These are phyloP conservation scores for Arctostaphylos glauca DNA, from an alignment of 148 eudicot species.

Conservation along the genomic window DNA sequence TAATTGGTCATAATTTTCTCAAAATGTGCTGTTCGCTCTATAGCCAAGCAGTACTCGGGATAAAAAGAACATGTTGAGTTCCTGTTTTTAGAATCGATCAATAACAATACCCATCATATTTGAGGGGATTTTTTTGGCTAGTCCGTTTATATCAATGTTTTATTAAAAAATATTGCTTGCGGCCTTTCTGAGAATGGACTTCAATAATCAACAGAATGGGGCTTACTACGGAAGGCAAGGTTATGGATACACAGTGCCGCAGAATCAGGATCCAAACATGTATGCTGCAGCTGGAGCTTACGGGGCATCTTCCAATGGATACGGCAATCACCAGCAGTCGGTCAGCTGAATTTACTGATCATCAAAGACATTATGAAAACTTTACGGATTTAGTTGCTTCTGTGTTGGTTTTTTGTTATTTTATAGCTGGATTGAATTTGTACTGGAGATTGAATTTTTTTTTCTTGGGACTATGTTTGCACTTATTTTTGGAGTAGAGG, in stretches of 20 bases:
- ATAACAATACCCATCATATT: background rate
- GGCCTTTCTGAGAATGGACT: background rate
- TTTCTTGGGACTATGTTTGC: background rate
- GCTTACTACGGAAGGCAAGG: slow-evolving; percentile 14
- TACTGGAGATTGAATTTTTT: background rate
- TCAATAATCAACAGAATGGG: slow-evolving; percentile 8
- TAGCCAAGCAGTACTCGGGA: background rate
- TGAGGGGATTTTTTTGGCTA: background rate
- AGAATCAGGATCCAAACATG: slow-evolving; percentile 10
- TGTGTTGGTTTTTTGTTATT: background rate
- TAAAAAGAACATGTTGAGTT: background rate
- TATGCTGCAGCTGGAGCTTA: slow-evolving; percentile 23
- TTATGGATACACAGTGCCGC: slow-evolving; percentile 1
- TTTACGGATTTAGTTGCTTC: slow-evolving; percentile 1
- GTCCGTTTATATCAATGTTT: background rate
- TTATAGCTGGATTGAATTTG: background rate
- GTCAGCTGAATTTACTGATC: slow-evolving; percentile 27
- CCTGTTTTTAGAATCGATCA: background rate
- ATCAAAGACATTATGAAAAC: background rate
- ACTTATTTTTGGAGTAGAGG: background rate
- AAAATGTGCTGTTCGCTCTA: background rate
- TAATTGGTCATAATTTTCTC: background rate
- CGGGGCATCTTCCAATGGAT: slow-evolving; percentile 33
- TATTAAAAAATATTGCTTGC: background rate
- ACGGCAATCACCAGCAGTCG: slow-evolving; percentile 32